These are phyloP conservation scores for Tricharina praecox DNA, from an alignment of 495 filamentous ascomycete genomes.

Conservation along the genomic window DNA sequence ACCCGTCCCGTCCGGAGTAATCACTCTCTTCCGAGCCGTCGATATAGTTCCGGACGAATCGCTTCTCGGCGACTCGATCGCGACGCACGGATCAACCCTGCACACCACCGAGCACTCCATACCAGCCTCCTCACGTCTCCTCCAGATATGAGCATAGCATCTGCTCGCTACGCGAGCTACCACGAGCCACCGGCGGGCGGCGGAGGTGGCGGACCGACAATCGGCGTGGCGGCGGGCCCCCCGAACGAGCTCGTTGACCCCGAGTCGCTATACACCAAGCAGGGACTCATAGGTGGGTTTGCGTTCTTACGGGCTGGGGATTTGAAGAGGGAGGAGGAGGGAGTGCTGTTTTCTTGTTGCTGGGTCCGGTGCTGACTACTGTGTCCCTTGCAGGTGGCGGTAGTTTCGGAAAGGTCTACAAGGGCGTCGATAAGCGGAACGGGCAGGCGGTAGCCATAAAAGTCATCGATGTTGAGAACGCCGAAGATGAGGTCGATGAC, in stretches of 20 bases:
- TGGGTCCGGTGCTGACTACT: background rate
- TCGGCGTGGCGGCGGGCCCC: too few relatives aligned
- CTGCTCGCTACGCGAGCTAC: slow-evolving; percentile 2
- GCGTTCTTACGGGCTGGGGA: slow-evolving; percentile 10
- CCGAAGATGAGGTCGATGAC: slow-evolving; percentile 92
- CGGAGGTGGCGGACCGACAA: slow-evolving; percentile 26
- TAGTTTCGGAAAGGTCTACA: slow-evolving; percentile 93
- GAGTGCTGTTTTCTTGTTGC: too few relatives aligned
- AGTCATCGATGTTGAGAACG: slow-evolving; percentile 89
- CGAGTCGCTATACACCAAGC: slow-evolving; percentile 77
- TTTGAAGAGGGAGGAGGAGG: too few relatives aligned
- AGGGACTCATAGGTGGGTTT: slow-evolving; percentile 76
- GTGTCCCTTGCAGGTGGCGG: slow-evolving; percentile 40
- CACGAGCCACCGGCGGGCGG: slow-evolving; percentile 35
- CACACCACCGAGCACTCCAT: too few relatives aligned
- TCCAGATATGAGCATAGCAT: slow-evolving; percentile 2
- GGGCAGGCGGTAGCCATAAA: slow-evolving; percentile 29
- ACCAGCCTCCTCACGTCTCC: too few relatives aligned
- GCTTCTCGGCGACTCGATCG: too few relatives aligned
- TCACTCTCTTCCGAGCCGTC: too few relatives aligned
- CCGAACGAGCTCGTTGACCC: slow-evolving; percentile 45
- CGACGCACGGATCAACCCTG: too few relatives aligned
- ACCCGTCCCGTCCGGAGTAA: too few relatives aligned
- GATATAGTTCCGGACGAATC: too few relatives aligned
- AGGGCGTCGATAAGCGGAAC: slow-evolving; percentile 34